Percentiles rank a stretch among this genome's conserved stretches.
These are phyloP conservation scores for Pyrenophora seminiperda DNA, from an alignment of 2,329 filamentous ascomycete species.

Conservation along the genomic window DNA sequence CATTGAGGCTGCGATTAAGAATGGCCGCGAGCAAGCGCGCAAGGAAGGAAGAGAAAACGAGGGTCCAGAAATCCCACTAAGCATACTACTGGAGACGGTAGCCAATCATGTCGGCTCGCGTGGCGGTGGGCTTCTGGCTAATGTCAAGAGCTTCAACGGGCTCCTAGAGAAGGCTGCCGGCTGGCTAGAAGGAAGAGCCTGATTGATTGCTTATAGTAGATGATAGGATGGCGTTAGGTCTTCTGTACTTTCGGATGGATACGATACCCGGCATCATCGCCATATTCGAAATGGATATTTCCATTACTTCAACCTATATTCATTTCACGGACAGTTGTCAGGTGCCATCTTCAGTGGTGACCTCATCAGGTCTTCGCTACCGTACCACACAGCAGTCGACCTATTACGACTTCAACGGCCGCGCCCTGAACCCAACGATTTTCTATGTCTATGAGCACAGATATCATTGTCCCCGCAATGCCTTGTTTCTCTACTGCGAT, in stretches of 20 bases:
- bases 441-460: too few species aligned
- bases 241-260: slow-evolving; percentile 10
- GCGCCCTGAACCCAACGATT: too few species aligned
- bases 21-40: slow-evolving; percentile 39
- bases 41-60: slow-evolving; percentile 40
- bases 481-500: too few species aligned
- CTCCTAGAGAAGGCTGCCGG: slow-evolving; percentile 42
- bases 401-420: too few species aligned
- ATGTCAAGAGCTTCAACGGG: slow-evolving; percentile 42
- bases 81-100: slow-evolving; percentile 39
- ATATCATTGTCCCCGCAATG: too few species aligned
- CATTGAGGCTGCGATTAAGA: slow-evolving; percentile 45
- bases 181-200: slow-evolving; percentile 44
- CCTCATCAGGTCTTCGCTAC: too few species aligned
- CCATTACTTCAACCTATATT: neutral
- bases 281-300: slow-evolving; percentile 6
- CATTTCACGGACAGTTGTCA: neutral
- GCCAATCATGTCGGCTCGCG: slow-evolving; percentile 34
- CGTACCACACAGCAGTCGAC: too few species aligned
- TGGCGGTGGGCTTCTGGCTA: slow-evolving; percentile 41
- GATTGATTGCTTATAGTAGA: slow-evolving; percentile 15
- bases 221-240: slow-evolving; percentile 5
- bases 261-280: slow-evolving; percentile 18
- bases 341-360: neutral
- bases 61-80: slow-evolving; percentile 39